phyloP scores from a whole-genome alignment of 805 yeast species.

The Metschnikowia matae region DNA sequence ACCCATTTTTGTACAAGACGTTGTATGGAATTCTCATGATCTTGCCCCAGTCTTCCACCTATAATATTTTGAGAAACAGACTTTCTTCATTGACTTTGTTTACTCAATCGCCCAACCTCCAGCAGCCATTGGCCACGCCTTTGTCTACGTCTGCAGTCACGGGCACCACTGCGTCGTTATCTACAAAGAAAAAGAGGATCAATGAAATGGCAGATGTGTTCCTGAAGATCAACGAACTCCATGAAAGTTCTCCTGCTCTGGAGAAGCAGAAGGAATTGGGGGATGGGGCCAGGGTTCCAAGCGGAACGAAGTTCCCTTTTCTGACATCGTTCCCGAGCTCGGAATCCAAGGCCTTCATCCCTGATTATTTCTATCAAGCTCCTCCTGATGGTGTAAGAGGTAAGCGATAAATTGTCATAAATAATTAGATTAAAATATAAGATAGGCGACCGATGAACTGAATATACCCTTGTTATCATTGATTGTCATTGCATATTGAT shows the following conservation, averaged over 20 bases:
- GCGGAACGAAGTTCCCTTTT: constrained; percentile 5
- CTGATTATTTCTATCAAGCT: constrained; percentile 16
- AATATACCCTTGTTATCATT: background rate
- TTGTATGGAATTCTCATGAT: constrained; percentile 91
- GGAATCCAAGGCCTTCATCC: constrained; percentile 17
- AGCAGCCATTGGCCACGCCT: constrained; percentile 25
- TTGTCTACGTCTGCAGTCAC: constrained; percentile 15
- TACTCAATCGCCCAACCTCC: constrained; percentile 19
- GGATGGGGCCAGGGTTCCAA: constrained; percentile 5
- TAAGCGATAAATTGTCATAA: constrained; percentile 11
- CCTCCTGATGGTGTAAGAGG: constrained; percentile 24
- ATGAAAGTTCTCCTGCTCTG: constrained; percentile 16
- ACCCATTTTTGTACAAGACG: constrained; percentile 80
- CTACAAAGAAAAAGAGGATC: constrained; percentile 35
- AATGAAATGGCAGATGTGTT: constrained; percentile 42
- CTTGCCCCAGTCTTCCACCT: constrained; percentile 89
- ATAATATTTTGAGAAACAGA: constrained; percentile 73
- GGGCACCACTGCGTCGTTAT: constrained; percentile 24
- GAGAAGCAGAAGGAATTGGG: constrained; percentile 8
- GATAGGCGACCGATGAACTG: background rate
- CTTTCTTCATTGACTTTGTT: constrained; percentile 47
- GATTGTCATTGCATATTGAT: too few relatives aligned
- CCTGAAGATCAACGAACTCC: constrained; percentile 33
- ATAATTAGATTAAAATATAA: background rate
- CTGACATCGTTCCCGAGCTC: constrained; percentile 13